Evolutionary conservation across 352 stramenopile species (phyloP), one percentile per base, ranked within the genome.

Genomic region (Plasmopara muralis): DNA sequence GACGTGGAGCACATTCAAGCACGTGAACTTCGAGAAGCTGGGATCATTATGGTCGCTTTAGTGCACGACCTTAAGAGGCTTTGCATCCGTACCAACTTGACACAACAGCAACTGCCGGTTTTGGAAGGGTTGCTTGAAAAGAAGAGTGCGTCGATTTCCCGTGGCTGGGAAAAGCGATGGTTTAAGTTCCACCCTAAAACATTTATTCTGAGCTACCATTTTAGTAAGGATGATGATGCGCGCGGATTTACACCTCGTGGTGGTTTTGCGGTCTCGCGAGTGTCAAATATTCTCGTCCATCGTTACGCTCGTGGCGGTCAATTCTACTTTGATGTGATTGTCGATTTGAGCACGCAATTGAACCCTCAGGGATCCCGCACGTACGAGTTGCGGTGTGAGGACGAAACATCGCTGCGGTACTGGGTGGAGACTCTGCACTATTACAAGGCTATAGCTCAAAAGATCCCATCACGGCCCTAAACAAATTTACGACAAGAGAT

Each of bases 351-450:
- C 45, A 89, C 77, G 35, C 68, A 68, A 4, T 41, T 75, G 18
- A 85, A 87, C 42, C 75, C 75, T 18, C 66, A 77, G 38, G 75
- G 69, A 2, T 67, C 71, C 1, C 73, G 77, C 15, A 87, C 71
- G n/a, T 89, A 87, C 49, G 75, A 89, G 47, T 55, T 89, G 31
- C 75, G 77, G 0, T 81, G 74, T 39, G 68, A 81, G 13, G 65
- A 77, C 40, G 69, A 84, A 38, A 60, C 83, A 15, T 63, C 58
- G 15, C 46, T 86, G 50, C 67, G 72, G 13, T 77, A 85, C 39
- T 89, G 77, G 77, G 75, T 89, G 14, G 72, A 86, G 42, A 85
- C 73, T 15, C 52, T 89, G 45, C 64, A 89, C 38, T 77, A 76
- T 43, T 89, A 84, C 57, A 77, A 77, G 46, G 68, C 67, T 33